Evolutionary conservation across 345 rosid species (phyloP).

Genomic region (Mercurialis annua): DNA sequence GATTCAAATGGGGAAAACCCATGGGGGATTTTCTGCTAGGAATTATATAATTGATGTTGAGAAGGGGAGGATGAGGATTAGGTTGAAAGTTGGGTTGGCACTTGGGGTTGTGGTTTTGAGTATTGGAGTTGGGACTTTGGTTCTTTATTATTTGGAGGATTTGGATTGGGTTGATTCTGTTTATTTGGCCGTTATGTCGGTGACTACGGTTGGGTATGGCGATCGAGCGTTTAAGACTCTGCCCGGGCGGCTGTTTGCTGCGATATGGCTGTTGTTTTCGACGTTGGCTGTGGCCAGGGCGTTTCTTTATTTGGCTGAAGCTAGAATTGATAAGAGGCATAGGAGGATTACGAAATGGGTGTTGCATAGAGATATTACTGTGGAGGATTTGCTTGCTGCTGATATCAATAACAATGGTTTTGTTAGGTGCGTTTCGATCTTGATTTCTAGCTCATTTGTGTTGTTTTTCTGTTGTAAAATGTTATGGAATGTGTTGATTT

Average conservation of each 20-base stretch:
- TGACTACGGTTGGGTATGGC: slow-evolving; percentile 60
- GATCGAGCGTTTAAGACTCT: slow-evolving; percentile 44
- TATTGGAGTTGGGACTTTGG: slow-evolving; percentile 34
- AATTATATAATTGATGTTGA: slow-evolving; percentile 37
- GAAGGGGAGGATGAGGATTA: slow-evolving; percentile 48
- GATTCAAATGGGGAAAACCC: slow-evolving; percentile 17
- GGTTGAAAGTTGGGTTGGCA: slow-evolving; percentile 47
- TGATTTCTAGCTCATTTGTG: not conserved
- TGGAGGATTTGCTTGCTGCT: slow-evolving; percentile 41
- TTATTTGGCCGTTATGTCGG: slow-evolving; percentile 56
- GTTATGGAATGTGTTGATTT: not conserved
- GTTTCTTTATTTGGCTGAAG: slow-evolving; percentile 46
- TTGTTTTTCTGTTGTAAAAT: not conserved
- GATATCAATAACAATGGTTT: slow-evolving; percentile 38
- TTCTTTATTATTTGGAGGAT: slow-evolving; percentile 34
- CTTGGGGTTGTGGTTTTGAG: slow-evolving; percentile 43
- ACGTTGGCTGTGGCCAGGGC: slow-evolving; percentile 52
- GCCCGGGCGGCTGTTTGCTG: slow-evolving; percentile 48
- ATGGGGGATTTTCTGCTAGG: slow-evolving; percentile 16
- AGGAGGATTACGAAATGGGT: slow-evolving; percentile 43
- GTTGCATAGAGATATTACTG: slow-evolving; percentile 39
- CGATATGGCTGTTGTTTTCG: slow-evolving; percentile 46
- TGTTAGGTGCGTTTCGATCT: slow-evolving; percentile 24
- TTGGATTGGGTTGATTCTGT: slow-evolving; percentile 46
- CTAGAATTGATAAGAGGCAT: slow-evolving; percentile 44